phyloP scores from a whole-genome alignment of 257 asterid genomes.

The Nicotiana attenuata region DNA sequence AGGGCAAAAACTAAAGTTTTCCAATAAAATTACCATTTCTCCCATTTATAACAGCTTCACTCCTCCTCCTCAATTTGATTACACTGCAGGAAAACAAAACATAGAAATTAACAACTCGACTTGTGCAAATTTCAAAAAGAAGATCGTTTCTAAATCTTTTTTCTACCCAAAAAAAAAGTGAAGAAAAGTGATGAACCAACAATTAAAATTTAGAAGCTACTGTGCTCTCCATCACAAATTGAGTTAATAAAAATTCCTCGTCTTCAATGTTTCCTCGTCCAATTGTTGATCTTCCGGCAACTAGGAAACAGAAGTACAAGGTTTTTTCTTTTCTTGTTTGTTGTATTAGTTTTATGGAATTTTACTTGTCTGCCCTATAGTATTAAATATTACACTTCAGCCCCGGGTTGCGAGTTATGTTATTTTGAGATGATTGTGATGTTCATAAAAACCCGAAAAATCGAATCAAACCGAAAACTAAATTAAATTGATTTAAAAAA shows the following conservation, averaged over 20 bases:
- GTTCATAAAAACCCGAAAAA: too few species aligned
- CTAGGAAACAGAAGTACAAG: not conserved
- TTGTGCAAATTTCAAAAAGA: not conserved
- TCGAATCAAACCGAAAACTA: too few species aligned
- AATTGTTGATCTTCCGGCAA: not conserved
- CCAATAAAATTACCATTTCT: slow-evolving; percentile 3
- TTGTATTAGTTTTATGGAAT: not conserved
- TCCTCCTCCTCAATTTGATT: not conserved
- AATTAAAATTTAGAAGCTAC: not conserved
- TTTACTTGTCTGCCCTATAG: not conserved
- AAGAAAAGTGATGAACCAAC: not conserved
- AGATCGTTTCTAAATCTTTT: not conserved
- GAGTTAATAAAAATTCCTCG: not conserved
- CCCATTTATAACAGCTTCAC: slow-evolving; percentile 4
- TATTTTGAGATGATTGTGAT: too few species aligned
- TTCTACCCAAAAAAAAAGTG: not conserved
- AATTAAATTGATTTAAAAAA: too few species aligned
- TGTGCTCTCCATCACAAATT: not conserved
- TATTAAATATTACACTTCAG: not conserved
- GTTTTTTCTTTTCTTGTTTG: not conserved
- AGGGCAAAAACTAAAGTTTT: not conserved
- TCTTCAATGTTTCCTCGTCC: not conserved
- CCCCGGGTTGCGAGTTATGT: not conserved
- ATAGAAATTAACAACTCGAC: not conserved
- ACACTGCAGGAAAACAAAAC: not conserved